These are phyloP conservation scores for Medicago ruthenica DNA, from an alignment of 306 rosid genomes.

Conservation along the genomic window DNA sequence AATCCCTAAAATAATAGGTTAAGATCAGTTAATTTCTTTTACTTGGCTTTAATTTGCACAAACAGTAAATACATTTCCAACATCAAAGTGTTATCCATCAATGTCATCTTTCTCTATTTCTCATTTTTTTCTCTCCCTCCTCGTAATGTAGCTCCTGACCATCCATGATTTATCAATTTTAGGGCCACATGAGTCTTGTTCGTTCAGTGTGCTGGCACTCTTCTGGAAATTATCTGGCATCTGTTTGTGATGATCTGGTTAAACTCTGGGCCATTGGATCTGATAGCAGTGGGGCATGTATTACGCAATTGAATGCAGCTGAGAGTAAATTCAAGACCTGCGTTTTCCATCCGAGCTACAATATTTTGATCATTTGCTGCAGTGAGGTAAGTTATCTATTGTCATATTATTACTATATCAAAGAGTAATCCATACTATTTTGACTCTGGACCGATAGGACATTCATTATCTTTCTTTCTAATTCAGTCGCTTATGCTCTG, in stretches of 20 bases:
- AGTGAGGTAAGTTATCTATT: constrained; percentile 54
- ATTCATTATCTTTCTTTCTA: constrained; percentile 1
- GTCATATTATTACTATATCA: constrained; percentile 14
- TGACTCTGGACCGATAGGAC: neutral
- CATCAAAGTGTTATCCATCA: constrained; percentile 1
- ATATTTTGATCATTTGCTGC: constrained; percentile 68
- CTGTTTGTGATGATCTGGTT: constrained; percentile 70
- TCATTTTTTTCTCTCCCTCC: neutral
- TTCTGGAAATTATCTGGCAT: constrained; percentile 72
- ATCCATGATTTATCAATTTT: constrained; percentile 25
- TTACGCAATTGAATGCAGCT: constrained; percentile 54
- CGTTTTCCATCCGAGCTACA: constrained; percentile 70
- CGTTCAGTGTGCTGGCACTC: constrained; percentile 78
- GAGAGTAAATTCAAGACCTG: constrained; percentile 61
- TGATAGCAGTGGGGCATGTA: constrained; percentile 53
- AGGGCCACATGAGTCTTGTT: constrained; percentile 74
- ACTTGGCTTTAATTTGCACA: constrained; percentile 1
- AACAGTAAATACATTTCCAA: neutral
- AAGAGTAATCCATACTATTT: constrained; percentile 13
- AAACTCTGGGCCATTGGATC: constrained; percentile 70
- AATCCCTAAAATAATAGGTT: neutral
- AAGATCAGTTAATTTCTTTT: neutral
- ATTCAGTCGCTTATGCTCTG: constrained; percentile 71
- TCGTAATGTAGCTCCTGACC: neutral
- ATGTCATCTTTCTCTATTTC: constrained; percentile 12